A percentile compares a stretch with the other conserved stretches of the same genome.
Conservation (phyloP, 805 yeast genomes). For the Wickerhamiella slavikovae region DNA sequence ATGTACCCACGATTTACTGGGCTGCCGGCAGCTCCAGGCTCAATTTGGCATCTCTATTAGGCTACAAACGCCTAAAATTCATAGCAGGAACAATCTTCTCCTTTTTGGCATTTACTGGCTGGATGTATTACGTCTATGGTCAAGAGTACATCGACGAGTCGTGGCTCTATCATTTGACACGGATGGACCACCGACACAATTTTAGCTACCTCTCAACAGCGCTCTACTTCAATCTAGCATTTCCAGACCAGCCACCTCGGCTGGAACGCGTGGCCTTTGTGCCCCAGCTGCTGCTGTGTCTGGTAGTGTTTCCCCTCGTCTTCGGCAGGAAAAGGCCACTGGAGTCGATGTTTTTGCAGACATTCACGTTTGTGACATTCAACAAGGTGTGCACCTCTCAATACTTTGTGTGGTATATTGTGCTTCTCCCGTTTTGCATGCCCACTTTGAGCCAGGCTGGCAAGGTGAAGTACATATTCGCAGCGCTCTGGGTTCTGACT, state of each 20-base stretch:
- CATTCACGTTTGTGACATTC: slow-evolving; percentile 55
- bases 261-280: slow-evolving; percentile 38
- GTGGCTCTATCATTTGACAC: slow-evolving; percentile 58
- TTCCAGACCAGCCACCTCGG: slow-evolving; percentile 8
- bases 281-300: slow-evolving; percentile 55
- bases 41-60: slow-evolving; percentile 17
- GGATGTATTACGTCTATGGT: slow-evolving; percentile 58
- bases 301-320: slow-evolving; percentile 34
- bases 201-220: slow-evolving; percentile 71
- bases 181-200: slow-evolving; percentile 89
- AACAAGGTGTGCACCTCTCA: slow-evolving; percentile 84
- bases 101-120: slow-evolving; percentile 25
- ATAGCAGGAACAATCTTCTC: slow-evolving; percentile 23
- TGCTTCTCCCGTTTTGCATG: slow-evolving; percentile 57
- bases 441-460: slow-evolving; percentile 23
- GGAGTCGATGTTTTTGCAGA: slow-evolving; percentile 49
- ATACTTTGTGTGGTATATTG: slow-evolving; percentile 86
- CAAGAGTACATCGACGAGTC: slow-evolving; percentile 55
- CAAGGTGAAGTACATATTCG: slow-evolving; percentile 11
- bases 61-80: slow-evolving; percentile 24
- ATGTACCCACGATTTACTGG: slow-evolving; percentile 49
- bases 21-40: slow-evolving; percentile 20
- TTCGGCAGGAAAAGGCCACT: slow-evolving; percentile 25
- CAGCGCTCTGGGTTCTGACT: slow-evolving; percentile 40
- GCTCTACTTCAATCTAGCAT: slow-evolving; percentile 21